Conservation (phyloP, 805 yeast species). For the Pichia paraexigua region DNA sequence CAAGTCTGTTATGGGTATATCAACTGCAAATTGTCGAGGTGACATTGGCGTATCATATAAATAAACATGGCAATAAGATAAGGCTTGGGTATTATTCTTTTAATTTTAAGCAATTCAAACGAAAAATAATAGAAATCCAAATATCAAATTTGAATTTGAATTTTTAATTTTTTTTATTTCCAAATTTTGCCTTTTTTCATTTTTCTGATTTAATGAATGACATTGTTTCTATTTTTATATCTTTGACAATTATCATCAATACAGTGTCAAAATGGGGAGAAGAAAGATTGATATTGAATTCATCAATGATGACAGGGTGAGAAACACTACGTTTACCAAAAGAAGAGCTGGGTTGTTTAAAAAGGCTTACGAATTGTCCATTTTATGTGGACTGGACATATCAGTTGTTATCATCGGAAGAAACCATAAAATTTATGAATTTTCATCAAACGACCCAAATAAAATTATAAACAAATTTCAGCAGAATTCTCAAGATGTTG, state of each 20-base stretch:
- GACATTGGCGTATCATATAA: neutral
- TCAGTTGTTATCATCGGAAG: constrained; percentile 84
- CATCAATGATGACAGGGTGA: constrained; percentile 78
- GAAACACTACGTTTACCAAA: constrained; percentile 82
- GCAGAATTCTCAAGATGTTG: constrained; percentile 21
- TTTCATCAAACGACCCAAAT: constrained; percentile 59
- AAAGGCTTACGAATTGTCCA: constrained; percentile 79
- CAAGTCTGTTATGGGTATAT: constrained; percentile 48
- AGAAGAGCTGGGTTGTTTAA: constrained; percentile 91
- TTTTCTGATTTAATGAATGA: neutral
- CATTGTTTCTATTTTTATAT: neutral
- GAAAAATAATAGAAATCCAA: too few relatives aligned
- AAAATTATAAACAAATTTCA: constrained; percentile 38
- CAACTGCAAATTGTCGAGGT: constrained; percentile 28
- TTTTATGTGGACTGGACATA: constrained; percentile 85
- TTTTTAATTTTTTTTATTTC: neutral
- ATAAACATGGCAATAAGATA: too few relatives aligned
- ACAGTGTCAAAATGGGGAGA: constrained; percentile 68
- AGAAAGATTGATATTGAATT: constrained; percentile 93
- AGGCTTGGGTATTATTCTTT: too few relatives aligned
- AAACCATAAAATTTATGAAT: constrained; percentile 79
- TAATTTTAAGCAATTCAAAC: neutral
- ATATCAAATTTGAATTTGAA: too few relatives aligned
- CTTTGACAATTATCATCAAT: neutral
- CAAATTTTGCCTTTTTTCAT: neutral